Conservation (phyloP, 1,284 basidiomycete genomes). For the Grifola frondosa region DNA sequence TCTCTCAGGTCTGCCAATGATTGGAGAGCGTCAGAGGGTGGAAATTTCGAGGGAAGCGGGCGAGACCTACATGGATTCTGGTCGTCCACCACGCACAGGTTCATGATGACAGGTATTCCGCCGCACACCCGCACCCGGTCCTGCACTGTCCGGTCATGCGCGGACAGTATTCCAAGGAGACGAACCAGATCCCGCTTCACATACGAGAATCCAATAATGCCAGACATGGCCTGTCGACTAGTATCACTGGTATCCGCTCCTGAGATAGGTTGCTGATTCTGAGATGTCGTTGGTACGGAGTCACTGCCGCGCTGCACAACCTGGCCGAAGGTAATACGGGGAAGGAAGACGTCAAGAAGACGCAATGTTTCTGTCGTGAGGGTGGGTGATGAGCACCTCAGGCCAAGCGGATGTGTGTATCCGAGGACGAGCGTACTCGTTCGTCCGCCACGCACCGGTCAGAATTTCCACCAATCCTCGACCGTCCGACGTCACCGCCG, state of each 20-base stretch:
- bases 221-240: constrained; percentile 11
- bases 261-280: not conserved
- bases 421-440: not conserved
- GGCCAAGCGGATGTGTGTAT: constrained; percentile 68
- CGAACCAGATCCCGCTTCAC: constrained; percentile 84
- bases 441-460: constrained; percentile 48
- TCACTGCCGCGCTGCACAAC: constrained; percentile 40
- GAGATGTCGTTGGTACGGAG: constrained; percentile 4
- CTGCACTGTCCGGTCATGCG: constrained; percentile 63
- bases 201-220: constrained; percentile 67
- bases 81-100: constrained; percentile 86
- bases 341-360: constrained; percentile 71
- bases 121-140: constrained; percentile 68
- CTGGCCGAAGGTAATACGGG: constrained; percentile 75
- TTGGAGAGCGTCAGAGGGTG: not conserved
- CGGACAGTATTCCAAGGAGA: constrained; percentile 72
- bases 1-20: constrained; percentile 73
- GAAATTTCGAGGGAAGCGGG: not conserved
- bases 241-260: constrained; percentile 1
- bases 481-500: constrained; percentile 31
- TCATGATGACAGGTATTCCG: constrained; percentile 80
- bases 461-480: constrained; percentile 55
- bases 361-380: constrained; percentile 70
- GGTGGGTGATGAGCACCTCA: constrained; percentile 74
- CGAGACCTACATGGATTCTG: constrained; percentile 80